Evolutionary conservation across 768 basidiomycete genomes (phyloP).

Genomic region (Rhodotorula toruloides): DNA sequence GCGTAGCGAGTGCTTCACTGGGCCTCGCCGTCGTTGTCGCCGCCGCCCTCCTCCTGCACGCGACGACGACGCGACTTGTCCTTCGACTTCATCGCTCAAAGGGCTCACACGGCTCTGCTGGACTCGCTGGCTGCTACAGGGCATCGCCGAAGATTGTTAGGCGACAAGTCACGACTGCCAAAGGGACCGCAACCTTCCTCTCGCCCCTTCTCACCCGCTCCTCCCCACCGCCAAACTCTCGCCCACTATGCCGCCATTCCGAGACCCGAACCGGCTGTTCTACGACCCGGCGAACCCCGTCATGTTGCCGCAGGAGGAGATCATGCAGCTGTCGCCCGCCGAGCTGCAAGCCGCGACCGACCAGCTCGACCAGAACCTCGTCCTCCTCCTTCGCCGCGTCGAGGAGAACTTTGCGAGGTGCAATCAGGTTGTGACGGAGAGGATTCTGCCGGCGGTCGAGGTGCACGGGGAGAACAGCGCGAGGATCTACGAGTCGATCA

Average conservation of each 20-base stretch:
- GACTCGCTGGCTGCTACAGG: too few relatives aligned
- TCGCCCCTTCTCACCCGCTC: too few relatives aligned
- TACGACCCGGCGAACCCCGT: constrained; percentile 28
- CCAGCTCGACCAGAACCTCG: constrained; percentile 92
- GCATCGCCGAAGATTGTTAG: too few relatives aligned
- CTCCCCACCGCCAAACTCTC: too few relatives aligned
- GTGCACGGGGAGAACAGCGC: constrained; percentile 79
- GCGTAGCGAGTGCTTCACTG: too few relatives aligned
- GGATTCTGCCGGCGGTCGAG: constrained; percentile 80
- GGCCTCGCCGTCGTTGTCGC: too few relatives aligned
- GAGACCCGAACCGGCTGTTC: constrained; percentile 26
- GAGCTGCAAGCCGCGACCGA: constrained; percentile 54
- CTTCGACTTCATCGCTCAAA: too few relatives aligned
- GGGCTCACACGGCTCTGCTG: too few relatives aligned
- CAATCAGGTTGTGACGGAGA: constrained; percentile 73
- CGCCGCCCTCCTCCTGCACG: too few relatives aligned
- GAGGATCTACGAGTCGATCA: constrained; percentile 82
- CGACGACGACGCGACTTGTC: too few relatives aligned
- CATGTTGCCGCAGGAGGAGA: constrained; percentile 29
- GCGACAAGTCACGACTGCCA: too few relatives aligned
- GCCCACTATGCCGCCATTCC: constrained; percentile 19
- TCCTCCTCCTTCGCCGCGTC: constrained; percentile 84
- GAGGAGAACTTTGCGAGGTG: constrained; percentile 90
- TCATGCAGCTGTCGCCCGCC: constrained; percentile 16
- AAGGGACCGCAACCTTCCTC: too few relatives aligned